Percentiles rank a stretch among this genome's conserved stretches.
phyloP scores from a whole-genome alignment of 495 filamentous ascomycete species.

The Xylaria sp. region DNA sequence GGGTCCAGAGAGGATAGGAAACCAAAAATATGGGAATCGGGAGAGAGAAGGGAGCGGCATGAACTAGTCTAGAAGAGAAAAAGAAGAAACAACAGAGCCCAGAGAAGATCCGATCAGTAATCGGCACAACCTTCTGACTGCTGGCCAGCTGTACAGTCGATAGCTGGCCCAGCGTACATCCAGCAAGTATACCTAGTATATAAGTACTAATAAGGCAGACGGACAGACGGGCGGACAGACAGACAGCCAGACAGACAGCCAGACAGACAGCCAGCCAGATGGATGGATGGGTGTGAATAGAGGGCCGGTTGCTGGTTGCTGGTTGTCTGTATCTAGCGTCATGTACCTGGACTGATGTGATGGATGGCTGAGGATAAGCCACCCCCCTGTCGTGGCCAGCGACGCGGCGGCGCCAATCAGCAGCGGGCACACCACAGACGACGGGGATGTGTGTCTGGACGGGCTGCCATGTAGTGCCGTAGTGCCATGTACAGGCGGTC shows the following conservation, averaged over 20 bases:
- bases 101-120: slow-evolving; percentile 21
- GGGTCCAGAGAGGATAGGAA: slow-evolving; percentile 7
- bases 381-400: slow-evolving; percentile 29
- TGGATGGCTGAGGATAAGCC: slow-evolving; percentile 1
- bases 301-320: too few relatives aligned
- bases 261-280: too few relatives aligned
- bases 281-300: too few relatives aligned
- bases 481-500: not conserved
- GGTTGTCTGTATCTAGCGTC: slow-evolving; percentile 6
- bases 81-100: slow-evolving; percentile 3
- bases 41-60: slow-evolving; percentile 11
- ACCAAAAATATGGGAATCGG: not conserved
- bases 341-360: slow-evolving; percentile 25
- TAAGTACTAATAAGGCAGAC: too few relatives aligned
- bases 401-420: slow-evolving; percentile 21
- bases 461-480: not conserved
- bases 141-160: slow-evolving; percentile 17
- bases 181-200: not conserved
- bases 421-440: slow-evolving; percentile 20
- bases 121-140: not conserved
- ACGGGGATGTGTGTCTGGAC: slow-evolving; percentile 19
- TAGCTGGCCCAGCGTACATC: not conserved
- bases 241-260: too few relatives aligned
- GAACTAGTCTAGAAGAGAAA: slow-evolving; percentile 10
- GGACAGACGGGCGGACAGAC: too few relatives aligned